phyloP scores from a whole-genome alignment of 164 flowering plant species.

The Magnolia officinalis region DNA sequence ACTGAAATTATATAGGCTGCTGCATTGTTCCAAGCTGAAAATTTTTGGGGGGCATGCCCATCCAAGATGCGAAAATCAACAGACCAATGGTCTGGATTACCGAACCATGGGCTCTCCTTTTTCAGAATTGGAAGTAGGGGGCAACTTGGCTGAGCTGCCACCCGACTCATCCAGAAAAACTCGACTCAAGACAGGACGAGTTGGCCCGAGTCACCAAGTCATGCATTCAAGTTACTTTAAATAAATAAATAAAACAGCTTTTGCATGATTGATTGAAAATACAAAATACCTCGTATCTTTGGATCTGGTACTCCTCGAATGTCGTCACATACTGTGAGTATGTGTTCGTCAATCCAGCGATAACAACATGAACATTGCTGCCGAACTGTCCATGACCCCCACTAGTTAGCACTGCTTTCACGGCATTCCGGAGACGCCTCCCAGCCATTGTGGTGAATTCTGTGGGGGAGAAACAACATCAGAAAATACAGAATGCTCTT shows the following conservation, averaged over 20 bases:
- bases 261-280: background rate
- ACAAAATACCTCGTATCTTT: constrained; percentile 83
- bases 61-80: background rate
- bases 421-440: constrained; percentile 95
- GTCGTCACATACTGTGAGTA: constrained; percentile 96
- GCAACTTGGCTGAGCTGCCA: background rate
- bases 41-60: background rate
- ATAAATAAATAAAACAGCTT: background rate
- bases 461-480: constrained; percentile 20
- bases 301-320: constrained; percentile 85
- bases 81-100: background rate
- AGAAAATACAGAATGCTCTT: constrained; percentile 2
- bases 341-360: constrained; percentile 88
- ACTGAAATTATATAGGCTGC: no score
- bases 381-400: constrained; percentile 38
- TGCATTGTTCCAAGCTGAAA: no score
- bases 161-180: background rate
- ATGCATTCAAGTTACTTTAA: background rate
- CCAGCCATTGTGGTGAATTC: constrained; percentile 99
- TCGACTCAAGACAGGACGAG: background rate
- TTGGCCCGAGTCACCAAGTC: background rate
- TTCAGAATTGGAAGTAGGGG: background rate
- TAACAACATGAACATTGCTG: constrained; percentile 67
- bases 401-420: constrained; percentile 53
- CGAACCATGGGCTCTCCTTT: background rate